Percentiles rank a stretch among this genome's conserved stretches.
phyloP scores from a whole-genome alignment of 2,329 filamentous ascomycete species.

The Coniochaeta sp. region DNA sequence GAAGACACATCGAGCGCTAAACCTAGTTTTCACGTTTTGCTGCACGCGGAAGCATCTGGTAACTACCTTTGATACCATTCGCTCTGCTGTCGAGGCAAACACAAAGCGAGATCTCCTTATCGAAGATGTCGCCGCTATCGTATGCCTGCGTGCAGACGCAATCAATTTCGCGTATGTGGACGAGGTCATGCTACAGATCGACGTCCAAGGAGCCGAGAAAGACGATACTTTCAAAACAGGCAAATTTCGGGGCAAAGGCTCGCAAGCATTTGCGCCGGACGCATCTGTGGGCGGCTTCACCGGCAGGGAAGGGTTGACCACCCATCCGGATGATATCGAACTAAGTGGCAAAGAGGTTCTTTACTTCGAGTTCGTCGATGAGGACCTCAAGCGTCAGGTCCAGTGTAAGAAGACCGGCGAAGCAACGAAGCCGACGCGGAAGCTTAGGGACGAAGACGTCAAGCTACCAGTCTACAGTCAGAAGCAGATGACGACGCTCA shows the following conservation, averaged over 20 bases:
- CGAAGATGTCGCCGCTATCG: slow-evolving; percentile 77
- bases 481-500: slow-evolving; percentile 81
- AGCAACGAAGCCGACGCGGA: slow-evolving; percentile 58
- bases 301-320: slow-evolving; percentile 33
- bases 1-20: slow-evolving; percentile 75
- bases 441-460: slow-evolving; percentile 67
- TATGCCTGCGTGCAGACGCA: slow-evolving; percentile 65
- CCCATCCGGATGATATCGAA: slow-evolving; percentile 18
- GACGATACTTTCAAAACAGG: slow-evolving; percentile 58
- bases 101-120: slow-evolving; percentile 62
- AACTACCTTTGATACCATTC: slow-evolving; percentile 87
- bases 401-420: slow-evolving; percentile 65
- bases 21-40: slow-evolving; percentile 91
- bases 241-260: slow-evolving; percentile 40
- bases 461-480: slow-evolving; percentile 92
- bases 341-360: slow-evolving; percentile 60
- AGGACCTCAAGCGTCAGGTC: slow-evolving; percentile 78
- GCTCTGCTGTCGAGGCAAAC: slow-evolving; percentile 74
- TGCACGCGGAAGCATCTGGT: slow-evolving; percentile 86
- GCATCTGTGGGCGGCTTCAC: slow-evolving; percentile 49
- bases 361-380: slow-evolving; percentile 88
- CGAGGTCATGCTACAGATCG: slow-evolving; percentile 73
- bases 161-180: slow-evolving; percentile 85
- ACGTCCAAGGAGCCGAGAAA: slow-evolving; percentile 60
- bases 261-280: slow-evolving; percentile 42